Percentiles rank a stretch among this genome's conserved stretches.
Conservation (phyloP, 192 early-diverging fungal species). For the Coemansia guatemalensis region DNA sequence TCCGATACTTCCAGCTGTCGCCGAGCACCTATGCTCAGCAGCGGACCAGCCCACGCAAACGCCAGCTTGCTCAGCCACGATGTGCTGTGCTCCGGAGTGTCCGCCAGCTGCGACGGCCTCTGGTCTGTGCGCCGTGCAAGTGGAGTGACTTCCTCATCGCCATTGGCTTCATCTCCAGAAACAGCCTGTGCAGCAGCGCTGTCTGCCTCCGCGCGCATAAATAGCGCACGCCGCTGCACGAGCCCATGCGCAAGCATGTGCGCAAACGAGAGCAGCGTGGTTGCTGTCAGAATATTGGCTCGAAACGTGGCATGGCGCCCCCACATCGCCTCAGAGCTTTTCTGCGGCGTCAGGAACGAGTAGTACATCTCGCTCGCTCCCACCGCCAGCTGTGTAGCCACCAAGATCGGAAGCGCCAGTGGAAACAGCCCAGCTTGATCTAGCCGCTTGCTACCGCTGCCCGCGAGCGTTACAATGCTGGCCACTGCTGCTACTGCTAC, state of each 20-base stretch:
- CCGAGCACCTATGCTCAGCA: constrained; percentile 58
- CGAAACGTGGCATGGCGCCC: constrained; percentile 19
- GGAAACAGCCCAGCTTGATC: constrained; percentile 27
- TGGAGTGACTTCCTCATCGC: constrained; percentile 12
- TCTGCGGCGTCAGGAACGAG: constrained; percentile 30
- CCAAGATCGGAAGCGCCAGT: constrained; percentile 14
- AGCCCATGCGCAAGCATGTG: constrained; percentile 2
- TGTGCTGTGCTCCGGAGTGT: constrained; percentile 30
- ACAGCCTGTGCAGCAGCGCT: neutral
- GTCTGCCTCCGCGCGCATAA: constrained; percentile 9
- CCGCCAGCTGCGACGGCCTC: constrained; percentile 14
- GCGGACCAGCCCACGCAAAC: constrained; percentile 62
- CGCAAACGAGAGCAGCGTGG: constrained; percentile 1
- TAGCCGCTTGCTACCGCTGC: constrained; percentile 11
- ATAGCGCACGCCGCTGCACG: constrained; percentile 33
- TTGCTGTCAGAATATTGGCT: constrained; percentile 12
- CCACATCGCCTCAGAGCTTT: constrained; percentile 10
- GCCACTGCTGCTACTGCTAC: constrained; percentile 3
- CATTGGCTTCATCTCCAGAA: neutral
- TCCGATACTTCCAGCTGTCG: constrained; percentile 62
- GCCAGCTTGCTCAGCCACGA: constrained; percentile 33
- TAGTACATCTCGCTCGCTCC: constrained; percentile 23
- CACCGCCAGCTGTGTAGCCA: constrained; percentile 3
- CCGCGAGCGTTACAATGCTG: neutral
- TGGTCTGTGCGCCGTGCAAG: constrained; percentile 23